phyloP scores from a whole-genome alignment of 345 rosid genomes.

The Jatropha curcas region DNA sequence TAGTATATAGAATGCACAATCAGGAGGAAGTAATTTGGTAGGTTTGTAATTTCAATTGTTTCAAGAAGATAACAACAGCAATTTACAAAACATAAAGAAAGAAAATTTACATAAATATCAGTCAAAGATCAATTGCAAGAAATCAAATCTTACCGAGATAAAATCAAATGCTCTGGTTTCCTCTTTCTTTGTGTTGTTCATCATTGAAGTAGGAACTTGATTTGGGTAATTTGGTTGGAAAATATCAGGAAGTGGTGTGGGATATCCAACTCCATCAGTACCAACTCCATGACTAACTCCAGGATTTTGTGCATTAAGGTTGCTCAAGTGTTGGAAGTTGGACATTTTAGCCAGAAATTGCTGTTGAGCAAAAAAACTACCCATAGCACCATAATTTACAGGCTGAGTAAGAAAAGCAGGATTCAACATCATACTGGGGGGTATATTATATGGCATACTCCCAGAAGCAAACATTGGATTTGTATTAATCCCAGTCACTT shows the following conservation, averaged over 20 bases:
- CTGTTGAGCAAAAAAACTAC: constrained; percentile 70
- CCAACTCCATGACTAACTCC: constrained; percentile 39
- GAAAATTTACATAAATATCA: not conserved
- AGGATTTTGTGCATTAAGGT: constrained; percentile 53
- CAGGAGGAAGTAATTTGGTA: no score
- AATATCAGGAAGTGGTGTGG: constrained; percentile 74
- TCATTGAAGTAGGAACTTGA: constrained; percentile 57
- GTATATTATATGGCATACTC: constrained; percentile 51
- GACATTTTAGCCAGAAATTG: constrained; percentile 76
- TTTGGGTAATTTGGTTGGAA: constrained; percentile 66
- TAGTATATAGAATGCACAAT: not conserved
- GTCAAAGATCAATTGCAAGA: constrained; percentile 16
- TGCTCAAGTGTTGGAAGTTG: constrained; percentile 69
- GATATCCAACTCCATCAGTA: constrained; percentile 39
- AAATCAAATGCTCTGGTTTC: constrained; percentile 93
- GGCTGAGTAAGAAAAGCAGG: constrained; percentile 65
- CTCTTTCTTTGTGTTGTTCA: constrained; percentile 70
- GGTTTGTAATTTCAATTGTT: not conserved
- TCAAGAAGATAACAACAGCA: not conserved
- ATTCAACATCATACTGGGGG: constrained; percentile 69
- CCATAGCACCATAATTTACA: constrained; percentile 66
- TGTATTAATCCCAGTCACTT: constrained; percentile 43
- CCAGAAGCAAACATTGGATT: constrained; percentile 53
- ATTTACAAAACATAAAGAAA: not conserved
- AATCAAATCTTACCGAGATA: constrained; percentile 70